A percentile compares a stretch with the other conserved stretches of the same genome.
phyloP scores from a whole-genome alignment of 179 eudicot species.

The Pouteria campechiana region DNA sequence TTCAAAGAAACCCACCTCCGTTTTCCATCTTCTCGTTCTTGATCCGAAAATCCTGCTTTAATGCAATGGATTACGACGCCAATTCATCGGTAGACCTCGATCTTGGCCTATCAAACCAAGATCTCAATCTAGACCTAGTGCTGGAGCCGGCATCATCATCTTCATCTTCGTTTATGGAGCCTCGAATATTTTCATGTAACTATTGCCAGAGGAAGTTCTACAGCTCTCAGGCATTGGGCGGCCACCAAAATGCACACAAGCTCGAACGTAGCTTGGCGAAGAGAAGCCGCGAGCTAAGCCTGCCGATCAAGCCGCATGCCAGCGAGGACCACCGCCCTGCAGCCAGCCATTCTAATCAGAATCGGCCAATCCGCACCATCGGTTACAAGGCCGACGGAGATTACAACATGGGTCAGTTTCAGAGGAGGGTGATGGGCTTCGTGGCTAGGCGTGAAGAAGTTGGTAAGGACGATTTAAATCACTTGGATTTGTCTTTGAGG shows the following conservation, averaged over 20 bases:
- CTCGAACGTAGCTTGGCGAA: slow-evolving; percentile 48
- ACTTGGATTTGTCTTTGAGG: slow-evolving; percentile 43
- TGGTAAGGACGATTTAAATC: slow-evolving; percentile 25
- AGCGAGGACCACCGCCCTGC: slow-evolving; percentile 5
- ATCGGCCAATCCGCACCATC: slow-evolving; percentile 1
- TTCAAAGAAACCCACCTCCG: background rate
- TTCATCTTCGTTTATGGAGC: slow-evolving; percentile 11
- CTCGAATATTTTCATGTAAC: slow-evolving; percentile 39
- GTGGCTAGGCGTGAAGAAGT: slow-evolving; percentile 1
- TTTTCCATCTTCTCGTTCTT: background rate
- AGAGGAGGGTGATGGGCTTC: background rate
- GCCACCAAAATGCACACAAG: slow-evolving; percentile 66
- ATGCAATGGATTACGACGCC: slow-evolving; percentile 17
- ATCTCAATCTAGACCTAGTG: slow-evolving; percentile 13
- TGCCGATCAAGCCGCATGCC: slow-evolving; percentile 7
- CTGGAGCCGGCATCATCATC: slow-evolving; percentile 20
- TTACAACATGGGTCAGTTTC: slow-evolving; percentile 7
- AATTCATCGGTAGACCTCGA: slow-evolving; percentile 12
- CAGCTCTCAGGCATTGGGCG: slow-evolving; percentile 59
- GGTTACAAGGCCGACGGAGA: background rate
- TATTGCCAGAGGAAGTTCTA: slow-evolving; percentile 44
- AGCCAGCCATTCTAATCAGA: background rate
- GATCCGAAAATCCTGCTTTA: background rate
- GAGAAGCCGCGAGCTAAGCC: slow-evolving; percentile 32
- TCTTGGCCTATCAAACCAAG: slow-evolving; percentile 4